A percentile compares a stretch with the other conserved stretches of the same genome.
phyloP scores from a whole-genome alignment of 345 rosid species.

The Arabidopsis suecica region DNA sequence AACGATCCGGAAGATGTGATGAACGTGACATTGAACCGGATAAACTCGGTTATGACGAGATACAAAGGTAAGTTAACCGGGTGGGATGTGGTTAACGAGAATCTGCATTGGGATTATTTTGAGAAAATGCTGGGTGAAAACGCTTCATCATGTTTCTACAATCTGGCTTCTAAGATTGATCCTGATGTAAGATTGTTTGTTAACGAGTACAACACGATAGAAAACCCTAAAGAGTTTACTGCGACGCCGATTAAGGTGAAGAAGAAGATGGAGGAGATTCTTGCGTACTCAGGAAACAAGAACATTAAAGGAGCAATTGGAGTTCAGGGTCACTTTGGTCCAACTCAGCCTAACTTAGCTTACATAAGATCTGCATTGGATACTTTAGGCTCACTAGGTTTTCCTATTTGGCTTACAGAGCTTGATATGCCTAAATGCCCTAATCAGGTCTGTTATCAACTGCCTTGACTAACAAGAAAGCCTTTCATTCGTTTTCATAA shows the following conservation, averaged over 20 bases:
- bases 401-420: slow-evolving; percentile 87
- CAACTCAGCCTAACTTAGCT: slow-evolving; percentile 62
- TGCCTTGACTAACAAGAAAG: slow-evolving; percentile 26
- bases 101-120: slow-evolving; percentile 73
- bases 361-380: slow-evolving; percentile 79
- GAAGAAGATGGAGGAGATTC: slow-evolving; percentile 56
- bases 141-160: slow-evolving; percentile 57
- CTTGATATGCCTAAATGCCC: slow-evolving; percentile 52
- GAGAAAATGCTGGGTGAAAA: slow-evolving; percentile 72
- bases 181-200: slow-evolving; percentile 62
- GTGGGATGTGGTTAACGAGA: slow-evolving; percentile 92
- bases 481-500: background rate
- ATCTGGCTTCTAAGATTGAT: slow-evolving; percentile 54
- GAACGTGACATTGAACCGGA: slow-evolving; percentile 54
- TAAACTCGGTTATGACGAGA: slow-evolving; percentile 68
- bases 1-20: slow-evolving; percentile 46
- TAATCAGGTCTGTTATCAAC: slow-evolving; percentile 48
- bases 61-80: slow-evolving; percentile 69
- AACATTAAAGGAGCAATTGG: slow-evolving; percentile 65
- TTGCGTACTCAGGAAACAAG: slow-evolving; percentile 56
- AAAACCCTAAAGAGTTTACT: slow-evolving; percentile 45
- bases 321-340: slow-evolving; percentile 70
- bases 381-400: slow-evolving; percentile 59
- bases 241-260: slow-evolving; percentile 50
- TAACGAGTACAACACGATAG: slow-evolving; percentile 83